Conservation (phyloP, 805 yeast genomes). For the Myxozyma vanderwaltii region DNA sequence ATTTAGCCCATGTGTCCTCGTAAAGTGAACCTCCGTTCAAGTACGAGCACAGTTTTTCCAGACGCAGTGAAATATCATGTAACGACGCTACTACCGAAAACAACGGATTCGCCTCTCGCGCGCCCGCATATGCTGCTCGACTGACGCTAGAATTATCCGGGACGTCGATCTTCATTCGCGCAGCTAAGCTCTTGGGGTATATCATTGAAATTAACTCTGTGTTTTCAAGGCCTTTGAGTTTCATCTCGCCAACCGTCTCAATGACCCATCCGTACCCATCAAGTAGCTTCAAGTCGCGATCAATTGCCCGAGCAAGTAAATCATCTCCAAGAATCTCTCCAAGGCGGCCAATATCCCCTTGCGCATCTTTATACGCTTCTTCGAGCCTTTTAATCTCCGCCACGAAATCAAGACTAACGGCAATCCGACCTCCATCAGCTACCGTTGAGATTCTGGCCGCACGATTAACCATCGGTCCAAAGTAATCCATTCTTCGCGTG, state of each 20-base stretch:
- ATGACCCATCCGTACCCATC: constrained; percentile 69
- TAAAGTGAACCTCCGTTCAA: constrained; percentile 23
- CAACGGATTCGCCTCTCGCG: background rate
- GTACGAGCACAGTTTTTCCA: constrained; percentile 28
- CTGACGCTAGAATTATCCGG: constrained; percentile 8
- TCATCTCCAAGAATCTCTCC: constrained; percentile 37
- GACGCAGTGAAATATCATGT: constrained; percentile 22
- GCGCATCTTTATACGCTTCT: constrained; percentile 44
- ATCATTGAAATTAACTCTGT: constrained; percentile 82
- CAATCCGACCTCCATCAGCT: constrained; percentile 98
- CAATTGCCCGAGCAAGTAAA: constrained; percentile 58
- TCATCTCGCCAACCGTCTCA: constrained; percentile 77
- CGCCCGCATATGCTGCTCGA: background rate
- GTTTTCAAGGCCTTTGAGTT: constrained; percentile 90
- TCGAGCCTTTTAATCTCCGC: constrained; percentile 66
- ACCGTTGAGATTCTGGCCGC: constrained; percentile 91
- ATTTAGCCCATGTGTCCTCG: constrained; percentile 8
- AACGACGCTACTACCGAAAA: constrained; percentile 7
- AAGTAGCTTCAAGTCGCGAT: constrained; percentile 63
- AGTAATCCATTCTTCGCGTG: constrained; percentile 96
- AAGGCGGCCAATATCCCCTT: constrained; percentile 40
- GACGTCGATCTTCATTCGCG: constrained; percentile 53
- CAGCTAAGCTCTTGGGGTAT: constrained; percentile 65
- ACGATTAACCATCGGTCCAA: constrained; percentile 97
- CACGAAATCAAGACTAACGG: constrained; percentile 79